Evolutionary conservation across 441 rosid genomes (phyloP).

Genomic region (Eutrema salsugineum): DNA sequence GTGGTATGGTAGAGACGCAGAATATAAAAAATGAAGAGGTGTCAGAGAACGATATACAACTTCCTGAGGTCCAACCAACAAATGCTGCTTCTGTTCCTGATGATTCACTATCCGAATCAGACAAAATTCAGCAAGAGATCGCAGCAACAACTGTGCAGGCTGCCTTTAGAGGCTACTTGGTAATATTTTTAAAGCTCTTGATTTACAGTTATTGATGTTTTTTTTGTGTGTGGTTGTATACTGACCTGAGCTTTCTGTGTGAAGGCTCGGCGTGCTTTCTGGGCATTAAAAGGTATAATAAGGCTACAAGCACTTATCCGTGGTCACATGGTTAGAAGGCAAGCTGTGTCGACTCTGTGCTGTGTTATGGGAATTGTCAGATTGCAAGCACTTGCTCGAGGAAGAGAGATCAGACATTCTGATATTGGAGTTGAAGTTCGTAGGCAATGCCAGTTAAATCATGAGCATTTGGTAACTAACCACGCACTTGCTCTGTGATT

Average conservation of each 20-base stretch:
- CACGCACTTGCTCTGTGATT: not conserved
- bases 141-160: slow-evolving; percentile 76
- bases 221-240: not conserved
- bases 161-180: slow-evolving; percentile 93
- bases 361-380: slow-evolving; percentile 59
- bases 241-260: not conserved
- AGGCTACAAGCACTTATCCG: slow-evolving; percentile 42
- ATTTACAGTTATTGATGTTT: not conserved
- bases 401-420: slow-evolving; percentile 52
- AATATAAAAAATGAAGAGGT: slow-evolving; percentile 38
- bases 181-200: slow-evolving; percentile 30
- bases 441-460: slow-evolving; percentile 30
- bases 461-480: slow-evolving; percentile 42
- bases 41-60: slow-evolving; percentile 37
- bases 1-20: slow-evolving; percentile 34
- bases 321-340: slow-evolving; percentile 69
- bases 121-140: slow-evolving; percentile 47
- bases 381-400: slow-evolving; percentile 61
- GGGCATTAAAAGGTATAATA: slow-evolving; percentile 31
- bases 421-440: slow-evolving; percentile 51
- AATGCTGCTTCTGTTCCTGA: slow-evolving; percentile 26
- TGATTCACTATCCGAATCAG: slow-evolving; percentile 37
- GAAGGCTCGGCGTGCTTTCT: slow-evolving; percentile 37
- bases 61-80: slow-evolving; percentile 36
- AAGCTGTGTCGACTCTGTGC: slow-evolving; percentile 58